phyloP scores from a whole-genome alignment of 306 rosid genomes.

The Glycine tomentella region DNA sequence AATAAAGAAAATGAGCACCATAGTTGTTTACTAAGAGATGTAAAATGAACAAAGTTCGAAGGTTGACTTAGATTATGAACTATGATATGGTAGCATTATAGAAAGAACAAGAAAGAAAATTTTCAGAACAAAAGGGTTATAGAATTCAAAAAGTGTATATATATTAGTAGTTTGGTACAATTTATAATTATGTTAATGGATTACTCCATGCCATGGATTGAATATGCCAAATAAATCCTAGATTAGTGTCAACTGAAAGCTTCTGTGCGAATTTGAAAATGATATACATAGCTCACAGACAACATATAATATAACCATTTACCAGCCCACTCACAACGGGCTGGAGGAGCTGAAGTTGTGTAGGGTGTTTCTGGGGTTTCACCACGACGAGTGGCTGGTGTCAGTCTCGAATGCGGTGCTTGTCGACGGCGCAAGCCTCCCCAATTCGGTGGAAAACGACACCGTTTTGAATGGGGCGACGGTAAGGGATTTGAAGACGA shows the following conservation, averaged over 20 bases:
- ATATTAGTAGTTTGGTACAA: slow-evolving; percentile 33
- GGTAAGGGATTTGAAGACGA: slow-evolving; percentile 78
- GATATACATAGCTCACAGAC: slow-evolving; percentile 12
- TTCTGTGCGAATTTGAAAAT: slow-evolving; percentile 20
- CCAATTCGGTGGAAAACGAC: slow-evolving; percentile 70
- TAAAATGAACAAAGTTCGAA: too few species aligned
- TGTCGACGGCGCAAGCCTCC: slow-evolving; percentile 61
- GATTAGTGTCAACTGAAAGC: slow-evolving; percentile 6
- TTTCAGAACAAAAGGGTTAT: too few species aligned
- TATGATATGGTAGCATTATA: too few species aligned
- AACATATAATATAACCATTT: slow-evolving; percentile 22
- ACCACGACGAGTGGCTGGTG: slow-evolving; percentile 65
- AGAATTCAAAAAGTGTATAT: too few species aligned
- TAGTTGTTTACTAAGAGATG: too few species aligned
- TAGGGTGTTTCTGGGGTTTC: slow-evolving; percentile 78
- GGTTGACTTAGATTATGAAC: too few species aligned
- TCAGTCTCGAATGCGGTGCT: slow-evolving; percentile 70
- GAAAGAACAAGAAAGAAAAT: too few species aligned
- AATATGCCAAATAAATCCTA: slow-evolving; percentile 36
- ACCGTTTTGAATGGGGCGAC: slow-evolving; percentile 72
- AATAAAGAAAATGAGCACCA: too few species aligned
- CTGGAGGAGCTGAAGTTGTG: slow-evolving; percentile 65
- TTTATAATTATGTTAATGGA: slow-evolving; percentile 12
- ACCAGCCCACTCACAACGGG: slow-evolving; percentile 56
- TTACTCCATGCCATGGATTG: slow-evolving; percentile 30